A percentile compares a stretch with the other conserved stretches of the same genome.
Conservation (phyloP, 371 early-diverging fungal genomes). For the Conidiobolus incongruus region DNA sequence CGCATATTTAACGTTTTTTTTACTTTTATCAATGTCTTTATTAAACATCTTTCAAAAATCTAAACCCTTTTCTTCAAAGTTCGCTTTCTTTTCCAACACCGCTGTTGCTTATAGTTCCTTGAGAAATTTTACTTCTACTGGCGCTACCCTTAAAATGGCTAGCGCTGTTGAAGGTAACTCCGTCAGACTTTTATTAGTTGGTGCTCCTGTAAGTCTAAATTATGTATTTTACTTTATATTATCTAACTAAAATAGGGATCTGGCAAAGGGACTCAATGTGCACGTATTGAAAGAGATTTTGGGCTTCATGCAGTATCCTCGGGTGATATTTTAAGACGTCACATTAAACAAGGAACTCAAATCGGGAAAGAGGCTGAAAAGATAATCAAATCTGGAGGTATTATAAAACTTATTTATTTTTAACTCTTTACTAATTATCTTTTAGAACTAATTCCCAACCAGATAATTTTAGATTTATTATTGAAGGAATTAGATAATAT, state of each 20-base stretch:
- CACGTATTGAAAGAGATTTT: conserved; percentile 39
- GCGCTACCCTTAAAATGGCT: not conserved
- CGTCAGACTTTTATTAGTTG: conserved; percentile 13
- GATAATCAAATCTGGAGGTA: conserved; percentile 27
- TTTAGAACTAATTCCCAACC: conserved; percentile 45
- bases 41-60: no score
- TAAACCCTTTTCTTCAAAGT: no score
- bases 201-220: conserved; percentile 14
- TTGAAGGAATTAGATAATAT: conserved; percentile 31
- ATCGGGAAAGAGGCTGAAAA: conserved; percentile 38
- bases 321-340: conserved; percentile 60
- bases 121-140: not conserved
- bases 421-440: not conserved
- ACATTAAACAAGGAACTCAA: conserved; percentile 39
- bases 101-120: no score
- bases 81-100: no score
- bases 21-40: no score
- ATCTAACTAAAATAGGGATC: no score
- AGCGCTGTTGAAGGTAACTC: not conserved
- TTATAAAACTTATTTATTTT: conserved; percentile 2
- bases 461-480: conserved; percentile 51
- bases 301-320: conserved; percentile 42
- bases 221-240: not conserved
- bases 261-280: conserved; percentile 78
- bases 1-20: no score